Evolutionary conservation across 495 filamentous ascomycete genomes (phyloP).

Genomic region (Lasiosphaeria hispida): DNA sequence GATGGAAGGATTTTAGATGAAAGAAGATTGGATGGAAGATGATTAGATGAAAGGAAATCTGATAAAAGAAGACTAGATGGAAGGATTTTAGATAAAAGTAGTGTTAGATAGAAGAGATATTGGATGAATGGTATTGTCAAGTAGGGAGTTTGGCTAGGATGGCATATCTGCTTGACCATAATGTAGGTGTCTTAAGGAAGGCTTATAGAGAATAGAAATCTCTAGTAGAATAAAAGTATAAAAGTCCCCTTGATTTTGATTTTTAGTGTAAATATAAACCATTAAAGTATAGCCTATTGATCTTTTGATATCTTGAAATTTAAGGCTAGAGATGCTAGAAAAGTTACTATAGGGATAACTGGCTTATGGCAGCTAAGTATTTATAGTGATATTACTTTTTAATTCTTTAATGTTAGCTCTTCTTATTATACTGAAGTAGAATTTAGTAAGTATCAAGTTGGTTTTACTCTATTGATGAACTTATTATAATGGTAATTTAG

Average conservation of each 20-base stretch:
- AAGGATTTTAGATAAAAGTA: slow-evolving; percentile 66
- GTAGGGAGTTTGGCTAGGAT: slow-evolving; percentile 68
- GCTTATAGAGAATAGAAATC: slow-evolving; percentile 75
- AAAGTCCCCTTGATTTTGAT: slow-evolving; percentile 77
- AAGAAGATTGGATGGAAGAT: slow-evolving; percentile 63
- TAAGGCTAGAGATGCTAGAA: slow-evolving; percentile 75
- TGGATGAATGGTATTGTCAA: slow-evolving; percentile 72
- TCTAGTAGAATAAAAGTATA: slow-evolving; percentile 76
- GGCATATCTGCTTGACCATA: slow-evolving; percentile 69
- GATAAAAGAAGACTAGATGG: slow-evolving; percentile 68
- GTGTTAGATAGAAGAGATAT: slow-evolving; percentile 62
- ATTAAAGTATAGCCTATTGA: slow-evolving; percentile 75
- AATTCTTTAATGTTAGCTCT: slow-evolving; percentile 54
- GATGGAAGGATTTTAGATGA: slow-evolving; percentile 65
- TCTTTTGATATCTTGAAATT: slow-evolving; percentile 74
- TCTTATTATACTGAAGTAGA: slow-evolving; percentile 54
- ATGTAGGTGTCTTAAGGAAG: slow-evolving; percentile 65
- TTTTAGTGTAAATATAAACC: slow-evolving; percentile 77
- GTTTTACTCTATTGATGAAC: slow-evolving; percentile 53
- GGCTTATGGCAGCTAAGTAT: slow-evolving; percentile 53
- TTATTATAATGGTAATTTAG: slow-evolving; percentile 65
- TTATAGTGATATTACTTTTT: slow-evolving; percentile 47
- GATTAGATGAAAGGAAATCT: slow-evolving; percentile 71
- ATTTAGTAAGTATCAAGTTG: slow-evolving; percentile 58
- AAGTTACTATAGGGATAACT: slow-evolving; percentile 71